Percentiles rank a stretch among this genome's conserved stretches.
Evolutionary conservation across 2,329 filamentous ascomycete species (phyloP).

Genomic region (Didymella exigua): DNA sequence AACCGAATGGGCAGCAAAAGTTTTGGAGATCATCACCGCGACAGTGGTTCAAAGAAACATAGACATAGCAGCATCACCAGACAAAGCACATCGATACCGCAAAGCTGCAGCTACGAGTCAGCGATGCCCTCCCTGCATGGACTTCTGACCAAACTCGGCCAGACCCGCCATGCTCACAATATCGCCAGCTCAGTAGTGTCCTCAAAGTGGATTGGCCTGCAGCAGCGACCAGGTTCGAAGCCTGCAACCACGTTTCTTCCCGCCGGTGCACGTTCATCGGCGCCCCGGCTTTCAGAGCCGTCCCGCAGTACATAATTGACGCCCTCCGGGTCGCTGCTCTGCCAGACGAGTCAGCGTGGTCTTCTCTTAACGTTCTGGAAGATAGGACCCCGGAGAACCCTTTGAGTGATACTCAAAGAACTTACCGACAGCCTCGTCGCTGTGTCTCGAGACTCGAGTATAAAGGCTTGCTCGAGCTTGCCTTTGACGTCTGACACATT

Average conservation of each 20-base stretch:
- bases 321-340: background rate
- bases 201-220: slow-evolving; percentile 1
- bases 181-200: background rate
- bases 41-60: background rate
- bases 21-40: background rate
- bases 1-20: background rate
- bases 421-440: background rate
- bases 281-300: background rate
- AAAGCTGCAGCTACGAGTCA: background rate
- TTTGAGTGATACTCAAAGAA: background rate
- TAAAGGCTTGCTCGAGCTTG: background rate
- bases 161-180: slow-evolving; percentile 1
- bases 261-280: slow-evolving; percentile 5
- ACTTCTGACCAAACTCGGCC: background rate
- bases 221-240: slow-evolving; percentile 10
- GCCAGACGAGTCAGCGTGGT: background rate
- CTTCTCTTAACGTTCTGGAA: background rate
- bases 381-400: background rate
- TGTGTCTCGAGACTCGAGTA: background rate
- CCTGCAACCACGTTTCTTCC: slow-evolving; percentile 17
- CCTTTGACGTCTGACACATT: slow-evolving; percentile 2
- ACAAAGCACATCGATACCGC: background rate
- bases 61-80: background rate
- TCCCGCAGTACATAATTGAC: background rate
- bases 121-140: background rate